A percentile compares a stretch with the other conserved stretches of the same genome.
These are phyloP conservation scores for Kodamaea fukazawae DNA, from an alignment of 805 yeast species.

Conservation along the genomic window DNA sequence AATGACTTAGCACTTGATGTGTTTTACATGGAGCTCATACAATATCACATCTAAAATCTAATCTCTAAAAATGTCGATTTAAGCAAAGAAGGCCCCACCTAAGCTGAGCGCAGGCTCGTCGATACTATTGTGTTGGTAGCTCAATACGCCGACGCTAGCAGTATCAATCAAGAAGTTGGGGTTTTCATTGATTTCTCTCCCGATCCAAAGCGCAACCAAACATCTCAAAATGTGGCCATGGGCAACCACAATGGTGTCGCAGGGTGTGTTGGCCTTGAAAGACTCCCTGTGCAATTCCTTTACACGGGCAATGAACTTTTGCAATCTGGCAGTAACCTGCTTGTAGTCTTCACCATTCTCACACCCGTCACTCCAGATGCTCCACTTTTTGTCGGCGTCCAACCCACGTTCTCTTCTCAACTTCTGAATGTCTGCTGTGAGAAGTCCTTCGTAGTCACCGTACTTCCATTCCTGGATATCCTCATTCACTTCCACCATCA, in stretches of 20 bases:
- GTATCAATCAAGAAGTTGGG: conserved; percentile 89
- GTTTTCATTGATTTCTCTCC: conserved; percentile 52
- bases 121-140: conserved; percentile 81
- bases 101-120: conserved; percentile 84
- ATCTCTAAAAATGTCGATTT: no score
- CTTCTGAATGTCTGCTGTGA: conserved; percentile 62
- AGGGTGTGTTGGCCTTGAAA: conserved; percentile 46
- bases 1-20: no score
- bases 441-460: conserved; percentile 89
- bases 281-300: conserved; percentile 57
- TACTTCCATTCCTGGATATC: conserved; percentile 94
- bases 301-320: conserved; percentile 63
- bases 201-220: conserved; percentile 87
- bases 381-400: conserved; percentile 53
- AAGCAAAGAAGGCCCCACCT: conserved; percentile 75
- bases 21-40: no score
- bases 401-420: conserved; percentile 61
- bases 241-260: conserved; percentile 81
- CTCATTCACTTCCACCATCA: conserved; percentile 50
- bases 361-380: conserved; percentile 90
- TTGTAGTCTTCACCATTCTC: conserved; percentile 77
- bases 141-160: conserved; percentile 90
- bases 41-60: no score
- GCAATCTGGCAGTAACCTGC: conserved; percentile 70
- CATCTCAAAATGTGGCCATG: conserved; percentile 93